These are phyloP conservation scores for Mycena floridula DNA, from an alignment of 768 basidiomycete species.

Conservation along the genomic window DNA sequence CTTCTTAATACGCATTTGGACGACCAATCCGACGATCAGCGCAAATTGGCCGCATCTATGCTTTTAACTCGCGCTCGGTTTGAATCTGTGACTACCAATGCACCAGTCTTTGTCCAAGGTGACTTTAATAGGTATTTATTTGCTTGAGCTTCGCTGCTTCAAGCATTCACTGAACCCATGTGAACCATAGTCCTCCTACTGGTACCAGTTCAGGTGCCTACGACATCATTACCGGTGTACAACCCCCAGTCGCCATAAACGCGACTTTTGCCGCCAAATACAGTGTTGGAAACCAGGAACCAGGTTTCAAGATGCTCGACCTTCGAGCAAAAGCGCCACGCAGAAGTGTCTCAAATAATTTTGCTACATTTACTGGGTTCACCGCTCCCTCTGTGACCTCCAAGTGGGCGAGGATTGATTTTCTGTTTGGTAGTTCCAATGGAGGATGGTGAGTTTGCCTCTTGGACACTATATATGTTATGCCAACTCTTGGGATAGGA, in stretches of 20 bases:
- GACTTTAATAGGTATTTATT: conserved; percentile 42
- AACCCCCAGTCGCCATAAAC: conserved; percentile 33
- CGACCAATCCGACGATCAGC: conserved; percentile 45
- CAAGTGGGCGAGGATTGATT: conserved; percentile 40
- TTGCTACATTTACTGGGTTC: conserved; percentile 50
- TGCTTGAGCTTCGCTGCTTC: neutral
- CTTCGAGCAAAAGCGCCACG: conserved; percentile 35
- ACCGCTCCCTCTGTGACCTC: conserved; percentile 29
- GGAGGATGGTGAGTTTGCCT: conserved; percentile 31
- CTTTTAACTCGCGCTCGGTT: conserved; percentile 42
- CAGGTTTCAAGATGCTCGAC: conserved; percentile 39
- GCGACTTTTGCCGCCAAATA: conserved; percentile 36
- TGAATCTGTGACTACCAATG: conserved; percentile 33
- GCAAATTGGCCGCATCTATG: conserved; percentile 45
- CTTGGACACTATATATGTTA: neutral
- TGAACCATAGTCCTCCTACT: conserved; percentile 27
- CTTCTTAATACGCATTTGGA: conserved; percentile 52
- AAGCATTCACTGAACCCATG: no score
- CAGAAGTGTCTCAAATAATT: conserved; percentile 34
- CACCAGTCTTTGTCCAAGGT: conserved; percentile 42
- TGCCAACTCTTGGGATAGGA: conserved; percentile 21
- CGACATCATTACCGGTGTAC: conserved; percentile 38
- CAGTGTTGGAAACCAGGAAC: conserved; percentile 22
- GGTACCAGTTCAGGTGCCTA: conserved; percentile 46
- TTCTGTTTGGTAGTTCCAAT: conserved; percentile 44